Evolutionary conservation across 345 rosid species (phyloP).

Genomic region (Cochlearia excelsa): DNA sequence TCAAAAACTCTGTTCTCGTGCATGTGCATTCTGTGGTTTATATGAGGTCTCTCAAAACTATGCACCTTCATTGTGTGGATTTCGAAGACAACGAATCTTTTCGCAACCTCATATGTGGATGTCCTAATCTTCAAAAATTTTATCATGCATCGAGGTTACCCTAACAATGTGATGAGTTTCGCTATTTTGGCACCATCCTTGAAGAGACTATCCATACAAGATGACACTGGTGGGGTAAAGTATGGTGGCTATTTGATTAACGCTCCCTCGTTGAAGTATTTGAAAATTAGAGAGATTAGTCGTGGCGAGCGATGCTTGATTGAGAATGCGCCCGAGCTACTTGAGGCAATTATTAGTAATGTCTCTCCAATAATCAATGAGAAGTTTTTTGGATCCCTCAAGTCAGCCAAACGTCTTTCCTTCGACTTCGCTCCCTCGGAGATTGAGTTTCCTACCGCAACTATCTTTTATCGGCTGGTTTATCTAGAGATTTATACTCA

Average conservation of each 20-base stretch:
- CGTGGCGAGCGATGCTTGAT: neutral
- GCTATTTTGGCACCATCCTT: conserved; percentile 5
- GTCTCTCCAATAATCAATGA: neutral
- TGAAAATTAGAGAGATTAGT: neutral
- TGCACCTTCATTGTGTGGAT: neutral
- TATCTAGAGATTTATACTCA: too few relatives aligned
- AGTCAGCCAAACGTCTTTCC: conserved; percentile 3
- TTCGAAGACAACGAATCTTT: neutral
- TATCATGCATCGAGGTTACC: neutral
- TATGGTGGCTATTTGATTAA: neutral
- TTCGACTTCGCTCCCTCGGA: conserved; percentile 1
- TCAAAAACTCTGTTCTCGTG: neutral
- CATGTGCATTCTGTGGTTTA: neutral
- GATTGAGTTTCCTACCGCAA: too few relatives aligned
- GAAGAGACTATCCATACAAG: neutral
- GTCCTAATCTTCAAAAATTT: conserved; percentile 13
- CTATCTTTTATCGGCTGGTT: too few relatives aligned
- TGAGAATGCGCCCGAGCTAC: neutral
- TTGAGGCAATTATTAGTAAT: neutral
- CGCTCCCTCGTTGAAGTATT: conserved; percentile 1
- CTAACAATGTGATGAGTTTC: neutral
- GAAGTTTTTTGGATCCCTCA: neutral
- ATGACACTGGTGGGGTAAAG: neutral
- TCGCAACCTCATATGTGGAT: conserved; percentile 1
- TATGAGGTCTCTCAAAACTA: conserved; percentile 16